A percentile compares a stretch with the other conserved stretches of the same genome.
These are phyloP conservation scores for Pleurotus tuber-regium DNA, from an alignment of 768 basidiomycete genomes.

Conservation along the genomic window DNA sequence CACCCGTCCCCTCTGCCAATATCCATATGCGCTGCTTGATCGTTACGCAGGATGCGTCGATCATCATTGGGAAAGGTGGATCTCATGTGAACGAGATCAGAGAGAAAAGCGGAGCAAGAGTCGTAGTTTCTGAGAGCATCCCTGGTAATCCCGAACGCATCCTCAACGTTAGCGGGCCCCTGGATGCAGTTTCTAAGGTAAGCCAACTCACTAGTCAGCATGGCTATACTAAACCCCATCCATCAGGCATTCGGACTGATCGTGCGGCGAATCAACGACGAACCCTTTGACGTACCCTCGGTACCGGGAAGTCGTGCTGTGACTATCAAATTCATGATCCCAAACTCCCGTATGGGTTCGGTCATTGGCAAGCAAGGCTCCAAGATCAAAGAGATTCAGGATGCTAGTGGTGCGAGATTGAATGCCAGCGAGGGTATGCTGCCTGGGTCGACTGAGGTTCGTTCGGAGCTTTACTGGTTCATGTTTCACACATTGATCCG, in stretches of 20 bases:
- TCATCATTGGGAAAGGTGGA: constrained; percentile 96
- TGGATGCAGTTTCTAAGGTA: constrained; percentile 99
- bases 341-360: constrained; percentile 98
- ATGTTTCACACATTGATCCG: constrained; percentile 13
- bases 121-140: constrained; percentile 97
- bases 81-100: constrained; percentile 98
- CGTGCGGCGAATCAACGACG: constrained; percentile 97
- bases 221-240: constrained; percentile 7
- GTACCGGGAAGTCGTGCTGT: constrained; percentile 98
- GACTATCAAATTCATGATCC: constrained; percentile 99
- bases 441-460: constrained; percentile 97
- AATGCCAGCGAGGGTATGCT: constrained; percentile 99
- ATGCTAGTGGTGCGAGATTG: constrained; percentile 92
- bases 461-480: constrained; percentile 17
- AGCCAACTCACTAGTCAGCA: constrained; percentile 19
- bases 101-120: constrained; percentile 94
- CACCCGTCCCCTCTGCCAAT: constrained; percentile 66
- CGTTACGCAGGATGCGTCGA: constrained; percentile 98
- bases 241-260: constrained; percentile 96
- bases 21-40: constrained; percentile 99
- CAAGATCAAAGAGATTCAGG: constrained; percentile 99
- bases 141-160: constrained; percentile 99
- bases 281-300: constrained; percentile 96
- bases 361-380: constrained; percentile 97
- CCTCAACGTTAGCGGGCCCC: constrained; percentile 90